phyloP scores from a whole-genome alignment of 2,329 filamentous ascomycete genomes.

The Nothophoma quercina region DNA sequence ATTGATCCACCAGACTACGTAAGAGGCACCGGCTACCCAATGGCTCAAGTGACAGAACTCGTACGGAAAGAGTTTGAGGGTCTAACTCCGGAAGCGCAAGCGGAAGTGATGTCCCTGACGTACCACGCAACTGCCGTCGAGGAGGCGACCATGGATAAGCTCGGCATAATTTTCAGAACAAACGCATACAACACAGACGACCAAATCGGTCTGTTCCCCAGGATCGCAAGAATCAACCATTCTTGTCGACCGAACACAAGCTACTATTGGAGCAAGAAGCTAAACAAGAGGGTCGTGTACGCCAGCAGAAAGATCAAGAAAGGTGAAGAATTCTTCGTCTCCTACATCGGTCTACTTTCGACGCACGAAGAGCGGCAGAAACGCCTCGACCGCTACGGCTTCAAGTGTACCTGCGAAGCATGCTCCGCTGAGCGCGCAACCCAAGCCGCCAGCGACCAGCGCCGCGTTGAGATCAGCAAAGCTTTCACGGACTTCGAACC shows the following conservation, averaged over 20 bases:
- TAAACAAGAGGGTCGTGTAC: constrained; percentile 44
- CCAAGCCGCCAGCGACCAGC: constrained; percentile 34
- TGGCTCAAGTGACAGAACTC: constrained; percentile 29
- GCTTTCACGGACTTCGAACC: constrained; percentile 38
- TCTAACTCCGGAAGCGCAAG: constrained; percentile 29
- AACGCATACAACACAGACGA: constrained; percentile 47
- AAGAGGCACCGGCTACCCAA: constrained; percentile 37
- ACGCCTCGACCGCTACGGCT: constrained; percentile 46
- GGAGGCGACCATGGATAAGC: constrained; percentile 27
- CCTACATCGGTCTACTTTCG: constrained; percentile 48
- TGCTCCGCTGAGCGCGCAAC: constrained; percentile 39
- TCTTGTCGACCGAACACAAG: constrained; percentile 48
- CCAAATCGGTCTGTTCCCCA: constrained; percentile 44
- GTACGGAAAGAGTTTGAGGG: constrained; percentile 35
- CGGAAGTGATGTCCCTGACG: constrained; percentile 39
- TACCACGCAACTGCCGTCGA: constrained; percentile 31
- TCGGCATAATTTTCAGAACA: constrained; percentile 45
- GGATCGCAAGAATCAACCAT: constrained; percentile 48
- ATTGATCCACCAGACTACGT: constrained; percentile 38
- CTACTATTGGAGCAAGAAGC: constrained; percentile 47
- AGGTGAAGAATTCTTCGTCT: constrained; percentile 52
- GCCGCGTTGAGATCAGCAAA: constrained; percentile 37
- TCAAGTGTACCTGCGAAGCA: constrained; percentile 48
- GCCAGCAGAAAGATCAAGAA: constrained; percentile 46
- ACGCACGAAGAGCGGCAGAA: constrained; percentile 39